phyloP scores from a whole-genome alignment of 805 yeast species.

The Jamesozyma jinghongensis region DNA sequence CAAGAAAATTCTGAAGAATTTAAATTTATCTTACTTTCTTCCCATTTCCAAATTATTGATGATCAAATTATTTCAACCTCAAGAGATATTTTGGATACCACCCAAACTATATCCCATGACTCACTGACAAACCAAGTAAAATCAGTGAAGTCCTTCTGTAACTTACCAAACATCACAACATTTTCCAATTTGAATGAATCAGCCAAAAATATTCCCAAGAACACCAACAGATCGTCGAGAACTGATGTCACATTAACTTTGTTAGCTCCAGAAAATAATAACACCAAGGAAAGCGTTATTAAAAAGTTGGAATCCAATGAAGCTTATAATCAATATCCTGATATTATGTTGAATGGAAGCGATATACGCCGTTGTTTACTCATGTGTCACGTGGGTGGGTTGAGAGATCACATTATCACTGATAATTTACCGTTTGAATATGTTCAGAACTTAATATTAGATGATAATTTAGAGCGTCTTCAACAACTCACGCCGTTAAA shows the following conservation, averaged over 20 bases:
- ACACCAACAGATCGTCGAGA: background rate
- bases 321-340: conserved; percentile 18
- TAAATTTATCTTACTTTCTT: conserved; percentile 32
- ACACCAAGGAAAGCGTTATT: background rate
- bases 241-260: conserved; percentile 1
- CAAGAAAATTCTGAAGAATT: conserved; percentile 36
- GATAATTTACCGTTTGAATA: conserved; percentile 3
- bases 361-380: conserved; percentile 10
- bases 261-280: conserved; percentile 2
- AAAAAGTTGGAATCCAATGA: conserved; percentile 2
- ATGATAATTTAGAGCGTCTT: background rate
- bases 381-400: conserved; percentile 29
- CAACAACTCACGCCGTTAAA: conserved; percentile 9
- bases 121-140: conserved; percentile 4
- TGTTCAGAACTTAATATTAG: background rate
- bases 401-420: conserved; percentile 23
- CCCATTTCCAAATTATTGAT: conserved; percentile 23
- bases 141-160: conserved; percentile 19
- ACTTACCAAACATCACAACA: conserved; percentile 8
- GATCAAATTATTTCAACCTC: conserved; percentile 22
- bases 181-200: conserved; percentile 4
- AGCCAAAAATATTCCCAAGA: background rate
- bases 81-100: conserved; percentile 15
- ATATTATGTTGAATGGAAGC: conserved; percentile 9
- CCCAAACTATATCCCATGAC: background rate